A percentile compares a stretch with the other conserved stretches of the same genome.
Evolutionary conservation across 176 grass and related monocot species (phyloP).

Genomic region (Pharus latifolius): DNA sequence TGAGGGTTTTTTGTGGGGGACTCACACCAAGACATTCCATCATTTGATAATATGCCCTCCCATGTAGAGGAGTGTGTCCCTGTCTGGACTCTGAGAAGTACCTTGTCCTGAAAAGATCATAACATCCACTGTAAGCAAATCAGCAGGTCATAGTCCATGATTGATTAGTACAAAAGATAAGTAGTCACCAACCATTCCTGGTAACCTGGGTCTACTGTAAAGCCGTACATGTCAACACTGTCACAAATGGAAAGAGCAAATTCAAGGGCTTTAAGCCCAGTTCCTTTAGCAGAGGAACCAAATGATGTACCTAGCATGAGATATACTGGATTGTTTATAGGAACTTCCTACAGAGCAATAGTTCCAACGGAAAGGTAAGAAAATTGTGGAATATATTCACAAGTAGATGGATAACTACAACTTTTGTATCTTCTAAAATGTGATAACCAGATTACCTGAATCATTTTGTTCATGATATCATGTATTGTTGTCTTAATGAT

Average conservation of each 20-base stretch:
- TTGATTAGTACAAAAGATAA: background rate
- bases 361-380: slow-evolving; percentile 4
- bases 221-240: slow-evolving; percentile 95
- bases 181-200: slow-evolving; percentile 69
- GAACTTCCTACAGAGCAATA: slow-evolving; percentile 55
- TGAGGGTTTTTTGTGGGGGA: background rate
- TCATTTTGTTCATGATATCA: slow-evolving; percentile 97
- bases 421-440: background rate
- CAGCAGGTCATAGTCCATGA: background rate
- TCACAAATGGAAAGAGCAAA: slow-evolving; percentile 87
- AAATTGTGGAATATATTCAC: slow-evolving; percentile 5
- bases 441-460: slow-evolving; percentile 40
- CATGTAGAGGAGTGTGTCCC: slow-evolving; percentile 86
- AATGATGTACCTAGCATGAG: slow-evolving; percentile 92
- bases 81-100: slow-evolving; percentile 93
- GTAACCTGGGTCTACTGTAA: slow-evolving; percentile 97
- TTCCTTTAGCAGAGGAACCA: slow-evolving; percentile 97
- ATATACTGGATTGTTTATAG: slow-evolving; percentile 80
- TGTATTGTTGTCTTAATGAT: slow-evolving; percentile 97
- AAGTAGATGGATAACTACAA: background rate
- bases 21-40: slow-evolving; percentile 98
- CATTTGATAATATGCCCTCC: slow-evolving; percentile 98
- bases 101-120: slow-evolving; percentile 68
- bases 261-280: slow-evolving; percentile 95
- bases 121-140: slow-evolving; percentile 8